Evolutionary conservation across 73 alveolate species (phyloP).

Genomic region (Tetrahymena borealis): DNA sequence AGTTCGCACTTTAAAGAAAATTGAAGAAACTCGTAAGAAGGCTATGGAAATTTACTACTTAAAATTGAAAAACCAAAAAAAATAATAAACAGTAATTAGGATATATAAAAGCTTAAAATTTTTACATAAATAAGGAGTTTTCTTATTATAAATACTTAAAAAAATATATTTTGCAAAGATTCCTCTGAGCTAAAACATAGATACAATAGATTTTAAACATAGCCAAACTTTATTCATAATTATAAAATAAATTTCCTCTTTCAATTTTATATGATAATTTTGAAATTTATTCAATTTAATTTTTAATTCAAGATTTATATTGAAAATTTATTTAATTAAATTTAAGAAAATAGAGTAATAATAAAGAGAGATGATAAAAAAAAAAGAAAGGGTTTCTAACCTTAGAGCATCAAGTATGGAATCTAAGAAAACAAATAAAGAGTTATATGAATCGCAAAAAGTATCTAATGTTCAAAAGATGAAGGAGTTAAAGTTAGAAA

Average conservation of each 20-base stretch:
- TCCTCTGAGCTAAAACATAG: too few relatives aligned
- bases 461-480: neutral
- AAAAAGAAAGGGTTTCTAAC: neutral
- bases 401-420: neutral
- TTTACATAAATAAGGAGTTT: too few relatives aligned
- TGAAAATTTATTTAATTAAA: neutral
- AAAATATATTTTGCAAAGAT: too few relatives aligned
- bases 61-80: slow-evolving; percentile 48
- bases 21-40: slow-evolving; percentile 59
- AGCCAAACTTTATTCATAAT: too few relatives aligned
- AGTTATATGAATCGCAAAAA: neutral
- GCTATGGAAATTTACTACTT: slow-evolving; percentile 54
- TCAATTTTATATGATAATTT: too few relatives aligned
- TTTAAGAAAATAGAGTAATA: neutral
- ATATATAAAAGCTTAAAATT: too few relatives aligned
- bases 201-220: too few relatives aligned
- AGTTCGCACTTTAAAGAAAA: slow-evolving; percentile 46
- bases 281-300: too few relatives aligned
- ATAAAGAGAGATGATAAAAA: neutral
- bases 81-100: slow-evolving; percentile 10
- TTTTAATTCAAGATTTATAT: too few relatives aligned
- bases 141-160: too few relatives aligned
- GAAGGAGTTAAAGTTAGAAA: neutral
- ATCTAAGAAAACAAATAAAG: neutral
- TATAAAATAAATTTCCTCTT: too few relatives aligned